These are phyloP conservation scores for Termitomyces sp. DNA, from an alignment of 768 basidiomycete genomes.

Conservation along the genomic window DNA sequence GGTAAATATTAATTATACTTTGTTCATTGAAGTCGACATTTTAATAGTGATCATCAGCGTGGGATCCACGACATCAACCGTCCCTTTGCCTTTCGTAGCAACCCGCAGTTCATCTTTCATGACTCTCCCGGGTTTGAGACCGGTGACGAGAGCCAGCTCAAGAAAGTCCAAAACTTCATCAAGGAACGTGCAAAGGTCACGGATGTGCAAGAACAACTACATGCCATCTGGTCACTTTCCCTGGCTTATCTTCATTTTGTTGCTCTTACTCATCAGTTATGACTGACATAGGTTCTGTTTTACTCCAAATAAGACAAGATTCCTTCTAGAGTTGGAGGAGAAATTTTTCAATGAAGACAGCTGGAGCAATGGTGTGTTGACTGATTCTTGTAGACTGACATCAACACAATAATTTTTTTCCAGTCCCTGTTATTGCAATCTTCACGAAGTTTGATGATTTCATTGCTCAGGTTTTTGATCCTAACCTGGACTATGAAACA, in stretches of 20 bases:
- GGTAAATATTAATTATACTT: background rate
- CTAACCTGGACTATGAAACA: background rate
- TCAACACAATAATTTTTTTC: background rate
- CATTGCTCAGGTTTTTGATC: background rate
- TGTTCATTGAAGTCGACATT: too few relatives aligned
- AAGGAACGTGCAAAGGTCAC: background rate
- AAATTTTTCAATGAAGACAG: background rate
- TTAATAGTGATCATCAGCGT: background rate
- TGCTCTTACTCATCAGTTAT: background rate
- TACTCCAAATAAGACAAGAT: background rate
- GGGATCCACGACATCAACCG: background rate
- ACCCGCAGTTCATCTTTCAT: background rate
- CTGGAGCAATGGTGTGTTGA: background rate
- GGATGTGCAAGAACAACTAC: background rate
- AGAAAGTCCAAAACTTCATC: slow-evolving; percentile 1
- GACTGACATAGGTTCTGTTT: background rate
- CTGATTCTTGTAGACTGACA: background rate
- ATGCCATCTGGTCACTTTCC: background rate
- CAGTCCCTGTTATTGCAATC: slow-evolving; percentile 1
- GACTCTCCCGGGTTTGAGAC: background rate
- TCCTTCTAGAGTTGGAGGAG: background rate
- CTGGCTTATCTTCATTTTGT: background rate
- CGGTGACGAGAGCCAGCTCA: background rate
- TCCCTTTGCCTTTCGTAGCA: background rate
- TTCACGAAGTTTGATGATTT: slow-evolving; percentile 1